Conservation (phyloP, 257 asterid genomes). For the Verbascum thapsus region DNA sequence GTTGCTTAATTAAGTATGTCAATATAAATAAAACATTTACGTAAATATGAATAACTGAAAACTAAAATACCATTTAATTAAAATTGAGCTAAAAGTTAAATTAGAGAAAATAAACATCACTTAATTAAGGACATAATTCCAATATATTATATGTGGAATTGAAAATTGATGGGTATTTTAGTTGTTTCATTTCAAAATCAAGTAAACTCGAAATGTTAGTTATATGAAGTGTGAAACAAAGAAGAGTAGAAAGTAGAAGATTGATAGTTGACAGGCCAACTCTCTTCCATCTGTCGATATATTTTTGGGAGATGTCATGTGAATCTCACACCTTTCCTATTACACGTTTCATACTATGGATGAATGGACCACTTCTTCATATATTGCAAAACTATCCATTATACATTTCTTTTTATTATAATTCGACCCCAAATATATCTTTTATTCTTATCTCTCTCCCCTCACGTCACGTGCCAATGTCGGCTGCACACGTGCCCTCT, state of each 20-base stretch:
- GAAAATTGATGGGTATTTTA: too few relatives aligned
- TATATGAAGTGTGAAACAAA: background rate
- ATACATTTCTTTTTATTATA: background rate
- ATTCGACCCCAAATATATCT: slow-evolving; percentile 25
- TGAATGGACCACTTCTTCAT: slow-evolving; percentile 31
- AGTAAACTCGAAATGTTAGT: too few relatives aligned
- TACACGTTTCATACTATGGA: slow-evolving; percentile 45
- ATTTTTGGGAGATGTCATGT: slow-evolving; percentile 60
- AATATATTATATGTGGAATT: too few relatives aligned
- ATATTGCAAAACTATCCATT: background rate
- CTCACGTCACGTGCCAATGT: slow-evolving; percentile 53
- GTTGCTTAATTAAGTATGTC: too few relatives aligned
- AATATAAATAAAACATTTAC: too few relatives aligned
- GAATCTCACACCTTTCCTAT: slow-evolving; percentile 62
- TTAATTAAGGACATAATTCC: too few relatives aligned
- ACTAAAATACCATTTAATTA: too few relatives aligned
- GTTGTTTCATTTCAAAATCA: too few relatives aligned
- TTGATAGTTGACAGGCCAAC: slow-evolving; percentile 65
- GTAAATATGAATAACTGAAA: too few relatives aligned
- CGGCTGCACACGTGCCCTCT: slow-evolving; percentile 33
- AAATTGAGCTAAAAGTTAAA: too few relatives aligned
- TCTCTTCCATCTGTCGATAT: slow-evolving; percentile 41
- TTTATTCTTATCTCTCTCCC: slow-evolving; percentile 20
- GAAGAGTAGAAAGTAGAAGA: slow-evolving; percentile 41
- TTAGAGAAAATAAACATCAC: too few relatives aligned